A percentile compares a stretch with the other conserved stretches of the same genome.
Evolutionary conservation across 1,284 basidiomycete species (phyloP).

Genomic region (Pascua sp.): DNA sequence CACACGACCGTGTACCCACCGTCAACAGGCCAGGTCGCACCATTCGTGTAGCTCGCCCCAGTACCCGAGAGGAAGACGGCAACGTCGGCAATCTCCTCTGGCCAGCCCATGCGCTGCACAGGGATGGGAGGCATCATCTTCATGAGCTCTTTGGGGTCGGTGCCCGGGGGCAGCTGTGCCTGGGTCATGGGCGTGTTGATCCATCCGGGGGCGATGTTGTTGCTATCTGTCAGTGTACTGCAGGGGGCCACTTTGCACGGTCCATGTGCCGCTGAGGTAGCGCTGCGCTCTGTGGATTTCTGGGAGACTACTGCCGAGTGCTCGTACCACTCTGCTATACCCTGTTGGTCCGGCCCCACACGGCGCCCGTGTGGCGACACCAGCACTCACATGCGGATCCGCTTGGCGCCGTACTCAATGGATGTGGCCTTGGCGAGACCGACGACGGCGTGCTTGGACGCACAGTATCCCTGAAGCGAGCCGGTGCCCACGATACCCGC

Average conservation of each 20-base stretch:
- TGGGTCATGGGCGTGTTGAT: conserved; percentile 13
- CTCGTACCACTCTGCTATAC: too few species aligned
- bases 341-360: too few species aligned
- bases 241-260: too few species aligned
- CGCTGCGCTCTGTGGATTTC: too few species aligned
- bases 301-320: too few species aligned
- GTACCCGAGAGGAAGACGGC: conserved; percentile 28
- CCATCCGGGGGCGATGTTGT: conserved; percentile 19
- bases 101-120: conserved; percentile 2
- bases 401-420: conserved; percentile 14
- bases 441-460: conserved; percentile 24
- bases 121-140: neutral
- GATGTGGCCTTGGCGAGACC: conserved; percentile 18
- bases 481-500: conserved; percentile 2
- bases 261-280: too few species aligned
- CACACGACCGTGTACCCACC: conserved; percentile 19
- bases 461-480: conserved; percentile 5
- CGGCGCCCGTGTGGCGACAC: neutral
- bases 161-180: neutral
- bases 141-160: too few species aligned
- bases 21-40: conserved; percentile 32
- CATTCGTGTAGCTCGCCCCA: conserved; percentile 34
- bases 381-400: conserved; percentile 12
- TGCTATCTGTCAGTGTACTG: conserved; percentile 5
- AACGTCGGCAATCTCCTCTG: conserved; percentile 36